Conservation (phyloP, 2,329 filamentous ascomycete species). For the Sporothrix brunneoviolacea region DNA sequence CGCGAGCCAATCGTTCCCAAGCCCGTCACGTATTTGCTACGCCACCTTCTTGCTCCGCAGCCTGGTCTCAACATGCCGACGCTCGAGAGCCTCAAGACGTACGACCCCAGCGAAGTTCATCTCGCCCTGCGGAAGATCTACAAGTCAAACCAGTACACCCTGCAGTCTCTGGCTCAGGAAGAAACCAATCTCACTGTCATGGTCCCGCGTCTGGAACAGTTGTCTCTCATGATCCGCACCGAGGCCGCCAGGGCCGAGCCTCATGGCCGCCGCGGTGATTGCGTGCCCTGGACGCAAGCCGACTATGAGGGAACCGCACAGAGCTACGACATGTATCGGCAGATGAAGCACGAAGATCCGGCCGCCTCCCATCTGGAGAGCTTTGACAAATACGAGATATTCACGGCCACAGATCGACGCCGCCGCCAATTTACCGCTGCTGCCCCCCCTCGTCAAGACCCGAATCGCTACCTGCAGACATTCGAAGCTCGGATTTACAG, state of each 20-base stretch:
- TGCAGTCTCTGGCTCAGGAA: background rate
- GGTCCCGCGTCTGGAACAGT: background rate
- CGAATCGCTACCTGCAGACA: too few relatives aligned
- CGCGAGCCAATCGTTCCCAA: background rate
- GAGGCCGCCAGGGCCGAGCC: background rate
- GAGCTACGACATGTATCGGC: conserved; percentile 1
- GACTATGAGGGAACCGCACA: background rate
- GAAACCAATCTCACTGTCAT: background rate
- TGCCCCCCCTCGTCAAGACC: background rate
- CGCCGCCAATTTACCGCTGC: background rate
- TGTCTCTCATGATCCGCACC: background rate
- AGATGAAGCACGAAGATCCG: background rate
- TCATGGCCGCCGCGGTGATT: background rate
- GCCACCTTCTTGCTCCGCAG: background rate
- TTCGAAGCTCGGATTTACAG: too few relatives aligned
- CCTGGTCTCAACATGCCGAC: background rate
- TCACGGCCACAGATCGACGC: background rate
- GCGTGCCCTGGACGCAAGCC: background rate
- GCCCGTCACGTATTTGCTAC: background rate
- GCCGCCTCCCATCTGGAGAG: background rate
- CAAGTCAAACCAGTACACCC: background rate
- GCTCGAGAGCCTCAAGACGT: background rate
- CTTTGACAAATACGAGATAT: conserved; percentile 1
- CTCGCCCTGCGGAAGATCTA: conserved; percentile 1
- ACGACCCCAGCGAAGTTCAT: background rate